These are phyloP conservation scores for Hypocrella siamensis DNA, from an alignment of 2,329 filamentous ascomycete genomes.

Conservation along the genomic window DNA sequence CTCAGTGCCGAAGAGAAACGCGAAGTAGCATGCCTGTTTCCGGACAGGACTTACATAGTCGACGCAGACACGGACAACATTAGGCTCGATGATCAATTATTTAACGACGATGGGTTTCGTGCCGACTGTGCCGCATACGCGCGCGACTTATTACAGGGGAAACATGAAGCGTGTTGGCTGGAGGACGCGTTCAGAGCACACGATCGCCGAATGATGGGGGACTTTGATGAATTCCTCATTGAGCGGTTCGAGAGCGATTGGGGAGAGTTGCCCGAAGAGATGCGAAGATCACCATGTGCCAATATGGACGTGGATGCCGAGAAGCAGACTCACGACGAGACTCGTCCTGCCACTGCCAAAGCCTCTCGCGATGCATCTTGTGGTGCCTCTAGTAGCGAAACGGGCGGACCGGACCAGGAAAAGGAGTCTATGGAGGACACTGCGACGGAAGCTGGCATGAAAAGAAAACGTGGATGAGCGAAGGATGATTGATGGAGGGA, in stretches of 20 bases:
- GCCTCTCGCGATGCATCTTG: no score
- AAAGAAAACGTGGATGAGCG: no score
- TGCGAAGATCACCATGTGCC: no score
- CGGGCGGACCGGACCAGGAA: no score
- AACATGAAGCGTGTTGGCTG: constrained; percentile 38
- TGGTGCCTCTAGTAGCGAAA: no score
- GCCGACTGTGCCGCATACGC: constrained; percentile 29
- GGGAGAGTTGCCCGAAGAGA: constrained; percentile 20
- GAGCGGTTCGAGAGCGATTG: constrained; percentile 31
- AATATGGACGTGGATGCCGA: constrained; percentile 11
- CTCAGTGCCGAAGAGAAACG: constrained; percentile 17
- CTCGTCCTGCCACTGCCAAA: no score
- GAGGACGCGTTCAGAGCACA: constrained; percentile 35
- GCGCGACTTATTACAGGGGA: constrained; percentile 28
- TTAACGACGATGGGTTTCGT: constrained; percentile 31
- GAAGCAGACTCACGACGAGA: neutral
- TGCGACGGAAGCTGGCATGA: no score
- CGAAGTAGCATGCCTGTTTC: constrained; percentile 22
- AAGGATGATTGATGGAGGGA: no score
- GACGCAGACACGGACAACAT: constrained; percentile 18
- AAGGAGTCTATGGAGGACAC: no score
- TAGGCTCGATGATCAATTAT: constrained; percentile 24
- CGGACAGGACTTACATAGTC: constrained; percentile 20
- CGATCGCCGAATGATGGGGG: constrained; percentile 27
- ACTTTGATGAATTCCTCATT: constrained; percentile 31